phyloP scores from a whole-genome alignment of 441 rosid species.

The Raphanus hybrid region DNA sequence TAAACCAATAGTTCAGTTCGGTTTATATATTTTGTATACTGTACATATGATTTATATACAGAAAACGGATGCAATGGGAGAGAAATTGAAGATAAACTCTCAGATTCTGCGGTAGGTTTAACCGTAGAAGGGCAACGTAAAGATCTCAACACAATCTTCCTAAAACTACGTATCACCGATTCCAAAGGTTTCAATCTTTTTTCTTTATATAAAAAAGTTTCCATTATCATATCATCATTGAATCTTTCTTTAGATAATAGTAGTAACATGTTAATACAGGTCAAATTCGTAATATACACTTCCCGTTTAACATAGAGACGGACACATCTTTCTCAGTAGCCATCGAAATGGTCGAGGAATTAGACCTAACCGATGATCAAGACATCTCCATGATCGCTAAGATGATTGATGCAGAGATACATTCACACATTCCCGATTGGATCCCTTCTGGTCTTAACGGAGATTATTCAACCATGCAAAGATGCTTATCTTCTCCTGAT shows the following conservation, averaged over 20 bases:
- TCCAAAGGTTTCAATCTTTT: conserved; percentile 59
- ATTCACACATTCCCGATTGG: conserved; percentile 74
- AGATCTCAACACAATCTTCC: conserved; percentile 73
- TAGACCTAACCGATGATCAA: conserved; percentile 87
- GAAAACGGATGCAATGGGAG: conserved; percentile 47
- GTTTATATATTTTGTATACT: background rate
- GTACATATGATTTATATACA: conserved; percentile 36
- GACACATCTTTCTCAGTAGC: conserved; percentile 91
- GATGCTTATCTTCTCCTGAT: conserved; percentile 44
- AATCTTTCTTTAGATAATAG: background rate
- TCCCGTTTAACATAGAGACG: conserved; percentile 82
- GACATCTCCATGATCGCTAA: conserved; percentile 73
- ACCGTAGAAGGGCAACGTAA: conserved; percentile 82
- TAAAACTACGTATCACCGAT: conserved; percentile 82
- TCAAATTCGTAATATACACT: conserved; percentile 81
- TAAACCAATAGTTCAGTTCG: background rate
- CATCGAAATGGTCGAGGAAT: conserved; percentile 91
- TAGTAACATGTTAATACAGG: conserved; percentile 47
- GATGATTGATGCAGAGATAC: conserved; percentile 77
- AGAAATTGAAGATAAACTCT: conserved; percentile 37
- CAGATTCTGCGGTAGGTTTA: conserved; percentile 59
- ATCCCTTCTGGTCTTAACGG: conserved; percentile 35
- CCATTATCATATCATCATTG: background rate
- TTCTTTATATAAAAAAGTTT: background rate
- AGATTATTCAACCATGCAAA: conserved; percentile 19